Evolutionary conservation across 345 rosid genomes (phyloP), one percentile per base, ranked within the genome.

Genomic region (Carallia pectinifolia): DNA sequence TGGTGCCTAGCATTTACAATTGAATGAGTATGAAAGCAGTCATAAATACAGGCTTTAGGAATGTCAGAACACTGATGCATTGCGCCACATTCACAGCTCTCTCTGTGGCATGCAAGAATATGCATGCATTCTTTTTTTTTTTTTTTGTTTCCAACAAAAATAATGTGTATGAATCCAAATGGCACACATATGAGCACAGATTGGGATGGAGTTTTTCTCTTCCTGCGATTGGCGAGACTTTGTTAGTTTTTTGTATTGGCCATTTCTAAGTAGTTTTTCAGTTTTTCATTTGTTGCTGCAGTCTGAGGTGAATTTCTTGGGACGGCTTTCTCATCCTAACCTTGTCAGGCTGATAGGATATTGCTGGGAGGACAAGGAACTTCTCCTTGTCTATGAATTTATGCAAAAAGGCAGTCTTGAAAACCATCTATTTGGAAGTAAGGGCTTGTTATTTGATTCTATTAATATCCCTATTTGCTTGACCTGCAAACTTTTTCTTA

Each of bases 331-430:
- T 66, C 98, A 94, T 77, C 98, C 96, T 9, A 83, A 94, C 79
- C 95, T 94, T 1, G 98, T 94, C 68, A 88, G 69, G 79, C 82
- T 94, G 52, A 62, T 89, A 62, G 98, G 98, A 58, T 94, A 91
- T 60, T 94, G 96, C 59, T 82, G 73, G 78, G 98, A 94, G 69
- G 88, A 84, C n/a, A 75, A 65, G 19, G 97, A 88, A 40, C 93
- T 94, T 59, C 98, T 94, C 70, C 89, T 94, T 0, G 87, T 87
- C 48, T 89, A 93, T 30, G 98, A 93, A 71, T 93, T 81, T 64
- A 89, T 91, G 98, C 97, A 89, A 63, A 94, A 86, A 74, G 98
- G 98, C 47, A 94, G 98, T 84, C 79, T 94, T 81, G 98, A 91
- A 78, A 86, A 94, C 78, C 98, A 94, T 78, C 76, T 94, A 29